phyloP scores from a whole-genome alignment of 345 rosid genomes.

The Eucalyptus rudis region DNA sequence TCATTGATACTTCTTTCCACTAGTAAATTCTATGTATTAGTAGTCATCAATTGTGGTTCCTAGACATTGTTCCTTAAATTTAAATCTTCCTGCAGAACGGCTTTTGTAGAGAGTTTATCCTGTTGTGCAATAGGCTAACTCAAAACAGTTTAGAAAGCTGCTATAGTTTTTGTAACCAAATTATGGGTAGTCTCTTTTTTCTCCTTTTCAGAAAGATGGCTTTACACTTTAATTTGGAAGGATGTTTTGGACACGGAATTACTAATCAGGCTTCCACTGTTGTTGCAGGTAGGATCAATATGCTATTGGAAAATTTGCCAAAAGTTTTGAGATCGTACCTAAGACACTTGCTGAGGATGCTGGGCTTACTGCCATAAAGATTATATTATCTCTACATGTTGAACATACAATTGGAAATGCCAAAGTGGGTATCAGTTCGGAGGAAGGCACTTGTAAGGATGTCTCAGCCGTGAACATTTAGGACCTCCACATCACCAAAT shows the following conservation, averaged over 20 bases:
- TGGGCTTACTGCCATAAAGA: constrained; percentile 87
- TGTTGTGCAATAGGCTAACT: not conserved
- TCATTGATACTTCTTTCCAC: constrained; percentile 27
- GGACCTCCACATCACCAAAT: constrained; percentile 91
- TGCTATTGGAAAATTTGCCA: constrained; percentile 88
- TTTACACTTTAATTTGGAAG: not conserved
- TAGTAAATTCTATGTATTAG: not conserved
- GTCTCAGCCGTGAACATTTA: constrained; percentile 43
- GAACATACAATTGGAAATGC: constrained; percentile 78
- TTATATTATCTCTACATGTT: constrained; percentile 74
- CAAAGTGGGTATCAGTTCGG: constrained; percentile 79
- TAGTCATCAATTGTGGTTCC: not conserved
- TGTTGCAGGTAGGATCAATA: constrained; percentile 79
- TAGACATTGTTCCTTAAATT: not conserved
- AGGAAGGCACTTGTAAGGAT: constrained; percentile 69
- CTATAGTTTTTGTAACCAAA: not conserved
- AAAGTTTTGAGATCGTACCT: constrained; percentile 90
- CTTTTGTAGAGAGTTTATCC: not conserved
- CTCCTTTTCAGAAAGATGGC: not conserved
- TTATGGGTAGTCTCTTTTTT: not conserved
- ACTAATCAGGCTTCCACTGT: not conserved
- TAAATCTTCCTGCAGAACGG: not conserved
- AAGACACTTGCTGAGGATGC: constrained; percentile 84
- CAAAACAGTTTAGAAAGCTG: not conserved
- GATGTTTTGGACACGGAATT: not conserved